Base-by-base conservation (phyloP, 805 yeast species). In the Pichia californica region DNA sequence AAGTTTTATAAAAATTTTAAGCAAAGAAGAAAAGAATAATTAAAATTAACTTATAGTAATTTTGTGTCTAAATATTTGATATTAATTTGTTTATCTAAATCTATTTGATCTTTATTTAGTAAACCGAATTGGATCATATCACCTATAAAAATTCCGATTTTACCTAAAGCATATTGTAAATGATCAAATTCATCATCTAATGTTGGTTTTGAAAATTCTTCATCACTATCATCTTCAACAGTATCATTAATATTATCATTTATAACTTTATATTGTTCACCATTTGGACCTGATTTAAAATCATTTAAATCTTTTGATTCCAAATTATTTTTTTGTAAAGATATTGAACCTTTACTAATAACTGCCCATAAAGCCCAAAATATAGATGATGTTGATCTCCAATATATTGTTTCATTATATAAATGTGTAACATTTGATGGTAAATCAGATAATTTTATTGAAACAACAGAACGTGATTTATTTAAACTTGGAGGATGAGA, bases 341-440 rank as follows among this genome's bases (percentile, higher is more conserved):
- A 23, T 16, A 58, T 38, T 3, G 56, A 40, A 16, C 64, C 64
- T 27, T 50, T 52, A 34, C 57, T 56, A 28, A 93, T 74, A 34
- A 93, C 72, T 1, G 95, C 98, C 99, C 99, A 91, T 23, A 89
- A 58, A 5, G 83, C 73, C 99, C 99, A 91, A 57, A 74, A 77
- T 9, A 85, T 69, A 38, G 83, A 83, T 19, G 78, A 91, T 0
- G 87, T 69, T 1, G 94, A 79, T 55, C 96, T 73, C 96, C 97
- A 91, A 43, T 71, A 69, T 2, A 77, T 66, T 26, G 81, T 73
- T 49, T 86, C 87, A 52, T 82, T 78, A 55, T 76, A 77, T 33
- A 88, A 61, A 38, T 67, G 60, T 39, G 70, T 73, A 11, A 81
- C 66, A 7, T 52, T 48, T n/a, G 55, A 45, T 9, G 66, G 64